Conservation (phyloP, 1,284 basidiomycete genomes). For the Phylloporus sp. region DNA sequence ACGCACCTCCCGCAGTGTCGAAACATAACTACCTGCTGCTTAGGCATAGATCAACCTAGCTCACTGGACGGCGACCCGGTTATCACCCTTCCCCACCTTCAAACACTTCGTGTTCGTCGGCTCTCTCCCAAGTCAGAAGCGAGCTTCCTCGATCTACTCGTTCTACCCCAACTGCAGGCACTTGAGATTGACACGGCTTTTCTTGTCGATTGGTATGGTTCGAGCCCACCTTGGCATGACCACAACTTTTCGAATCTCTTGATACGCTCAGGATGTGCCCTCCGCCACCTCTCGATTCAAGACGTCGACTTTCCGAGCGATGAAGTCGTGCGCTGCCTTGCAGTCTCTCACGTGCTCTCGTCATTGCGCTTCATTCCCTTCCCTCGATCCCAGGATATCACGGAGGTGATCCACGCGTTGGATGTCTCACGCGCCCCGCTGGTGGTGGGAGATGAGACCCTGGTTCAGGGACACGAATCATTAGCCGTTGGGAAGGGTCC, state of each 20-base stretch:
- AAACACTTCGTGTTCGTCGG: constrained; percentile 24
- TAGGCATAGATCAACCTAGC: too few species aligned
- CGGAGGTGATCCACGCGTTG: constrained; percentile 19
- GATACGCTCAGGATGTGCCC: constrained; percentile 20
- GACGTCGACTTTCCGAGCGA: constrained; percentile 27
- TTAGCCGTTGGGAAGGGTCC: background rate
- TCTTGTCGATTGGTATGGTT: background rate
- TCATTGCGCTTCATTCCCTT: constrained; percentile 31
- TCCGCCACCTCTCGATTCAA: constrained; percentile 24
- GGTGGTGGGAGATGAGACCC: background rate
- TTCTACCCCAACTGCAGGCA: constrained; percentile 23
- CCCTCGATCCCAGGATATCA: constrained; percentile 23
- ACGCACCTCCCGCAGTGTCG: background rate
- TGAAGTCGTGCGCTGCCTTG: constrained; percentile 32
- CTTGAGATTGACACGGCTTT: constrained; percentile 24
- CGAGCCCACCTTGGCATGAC: constrained; percentile 13
- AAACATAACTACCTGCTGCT: constrained; percentile 24
- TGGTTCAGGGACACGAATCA: background rate
- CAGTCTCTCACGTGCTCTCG: constrained; percentile 18
- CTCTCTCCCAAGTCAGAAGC: background rate
- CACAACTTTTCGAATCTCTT: constrained; percentile 27
- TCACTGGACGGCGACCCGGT: too few species aligned
- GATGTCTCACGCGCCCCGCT: background rate
- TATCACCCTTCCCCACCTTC: constrained; percentile 5
- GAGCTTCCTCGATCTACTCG: constrained; percentile 13